Base-by-base conservation (phyloP, 2,329 filamentous ascomycete genomes). In the Cladosporium halotolerans region DNA sequence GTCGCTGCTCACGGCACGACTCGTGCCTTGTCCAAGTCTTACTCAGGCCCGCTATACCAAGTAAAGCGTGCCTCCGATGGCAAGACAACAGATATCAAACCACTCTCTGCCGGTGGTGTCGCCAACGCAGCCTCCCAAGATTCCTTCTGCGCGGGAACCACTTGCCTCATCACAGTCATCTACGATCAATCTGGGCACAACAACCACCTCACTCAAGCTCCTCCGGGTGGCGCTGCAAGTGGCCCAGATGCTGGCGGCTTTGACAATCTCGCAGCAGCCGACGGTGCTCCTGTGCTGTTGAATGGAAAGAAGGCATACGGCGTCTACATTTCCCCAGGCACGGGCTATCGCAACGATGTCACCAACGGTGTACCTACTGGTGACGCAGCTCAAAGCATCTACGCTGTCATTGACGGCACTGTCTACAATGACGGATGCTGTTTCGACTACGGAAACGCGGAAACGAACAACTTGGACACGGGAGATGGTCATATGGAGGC, bases 401-500 rank as follows among this genome's bases (percentile, higher is more conserved):
- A 84, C 55, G 79, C 79, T 0, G 73, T 84, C 0, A 63, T 83
- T 2, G 80, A 83, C 58, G 80, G 80, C 0, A 80, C 77, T 0
- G 80, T 83, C 60, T 83, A 77, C 71, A 83, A 82, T 59, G 71
- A 66, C 18, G 73, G 56, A 6, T 83, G 80, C 69, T 83, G 75
- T 58, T 73, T 73, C 52, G 71, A 73, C 55, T 74, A 73, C 33
- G 71, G 72, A 32, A 74, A 74, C 36, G 72, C 70, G 8, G 72
- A 73, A 57, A 69, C 63, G 8, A 72, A 60, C 60, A 72, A 62
- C 42, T 52, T 51, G 0, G 71, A 73, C 47, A 77, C 80, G 0
- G 83, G 83, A 2, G 76, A 79, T 50, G 83, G 80, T 13, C 82
- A 85, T 61, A 86, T 86, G 83, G 83, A 86, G 63, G 80, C 83